Evolutionary conservation across 164 flowering plant genomes (phyloP), one percentile per base, ranked within the genome.

Genomic region (Liquidambar formosana): DNA sequence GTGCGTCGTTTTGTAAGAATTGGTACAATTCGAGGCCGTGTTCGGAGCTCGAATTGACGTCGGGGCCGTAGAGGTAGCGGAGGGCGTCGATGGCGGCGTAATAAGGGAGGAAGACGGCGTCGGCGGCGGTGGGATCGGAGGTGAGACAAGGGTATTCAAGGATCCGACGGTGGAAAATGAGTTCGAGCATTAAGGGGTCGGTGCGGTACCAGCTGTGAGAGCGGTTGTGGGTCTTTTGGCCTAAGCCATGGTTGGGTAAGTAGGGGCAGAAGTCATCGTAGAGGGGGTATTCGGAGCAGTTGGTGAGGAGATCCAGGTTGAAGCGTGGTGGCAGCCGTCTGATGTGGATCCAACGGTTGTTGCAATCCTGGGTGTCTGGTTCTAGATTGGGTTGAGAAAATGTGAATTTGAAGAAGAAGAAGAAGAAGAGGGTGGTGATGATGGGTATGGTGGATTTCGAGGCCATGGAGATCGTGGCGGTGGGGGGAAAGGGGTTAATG

Each of bases 121-220:
- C 71, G 57, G 99, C 93, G 1, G 10, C 33, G 16, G 49, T 0
- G 0, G 97, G 96, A 63, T 91, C 85, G 26, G 84, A n/a, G 27
- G 92, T 83, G 9, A 95, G 82, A 67, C 99, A 93, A 0, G 98
- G 96, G 86, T 93, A 91, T 25, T 96, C 97, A 25, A 91, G 87
- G 67, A 96, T 80, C 1, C 99, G 85, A 3, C 97, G 89, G 75
- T 93, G 98, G 85, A 93, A 96, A 41, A 89, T 54, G 71, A 88
- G 84, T 61, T 96, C 99, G 15, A 96, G 91, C 81, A 86, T 76
- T 10, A 46, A 69, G 0, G 96, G 81, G 75, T 96, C 96, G 52
- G 99, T 89, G 14, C 99, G 84, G 83, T 68, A 93, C 99, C 99
- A 96, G 71, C 90, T 84, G n/a, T 61, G 92, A 21, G 99, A 86